Conservation (phyloP, 1,284 basidiomycete genomes). For the Meripilus lineatus region DNA sequence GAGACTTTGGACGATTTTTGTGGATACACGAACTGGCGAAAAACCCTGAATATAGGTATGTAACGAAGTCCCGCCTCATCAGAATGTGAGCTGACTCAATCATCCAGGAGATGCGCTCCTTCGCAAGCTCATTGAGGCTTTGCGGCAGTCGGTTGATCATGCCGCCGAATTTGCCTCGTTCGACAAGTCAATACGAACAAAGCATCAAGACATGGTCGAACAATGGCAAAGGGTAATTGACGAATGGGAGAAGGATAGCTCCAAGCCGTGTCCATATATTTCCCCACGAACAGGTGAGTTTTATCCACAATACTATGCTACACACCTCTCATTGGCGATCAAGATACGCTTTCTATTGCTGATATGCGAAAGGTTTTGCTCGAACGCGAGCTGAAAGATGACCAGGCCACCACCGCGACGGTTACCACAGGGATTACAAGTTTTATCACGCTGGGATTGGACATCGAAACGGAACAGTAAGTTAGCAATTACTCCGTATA, state of each 20-base stretch:
- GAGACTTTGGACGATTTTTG: slow-evolving; percentile 27
- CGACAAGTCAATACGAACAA: background rate
- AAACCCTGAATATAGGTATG: slow-evolving; percentile 12
- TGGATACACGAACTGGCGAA: slow-evolving; percentile 25
- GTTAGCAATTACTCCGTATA: too few species aligned
- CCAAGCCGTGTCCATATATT: background rate
- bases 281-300: background rate
- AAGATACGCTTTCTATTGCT: background rate
- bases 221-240: background rate
- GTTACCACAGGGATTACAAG: slow-evolving; percentile 8
- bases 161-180: background rate
- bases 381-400: slow-evolving; percentile 13
- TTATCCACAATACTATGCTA: background rate
- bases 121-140: too few species aligned
- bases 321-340: background rate
- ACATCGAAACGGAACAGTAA: slow-evolving; percentile 20
- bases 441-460: slow-evolving; percentile 16
- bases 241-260: background rate
- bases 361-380: slow-evolving; percentile 2
- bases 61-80: background rate
- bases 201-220: background rate
- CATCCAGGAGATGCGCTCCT: too few species aligned
- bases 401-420: background rate
- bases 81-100: background rate
- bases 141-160: too few species aligned